These are phyloP conservation scores for Apophysomyces ossiformis DNA, from an alignment of 371 early-diverging fungal genomes.

Conservation along the genomic window DNA sequence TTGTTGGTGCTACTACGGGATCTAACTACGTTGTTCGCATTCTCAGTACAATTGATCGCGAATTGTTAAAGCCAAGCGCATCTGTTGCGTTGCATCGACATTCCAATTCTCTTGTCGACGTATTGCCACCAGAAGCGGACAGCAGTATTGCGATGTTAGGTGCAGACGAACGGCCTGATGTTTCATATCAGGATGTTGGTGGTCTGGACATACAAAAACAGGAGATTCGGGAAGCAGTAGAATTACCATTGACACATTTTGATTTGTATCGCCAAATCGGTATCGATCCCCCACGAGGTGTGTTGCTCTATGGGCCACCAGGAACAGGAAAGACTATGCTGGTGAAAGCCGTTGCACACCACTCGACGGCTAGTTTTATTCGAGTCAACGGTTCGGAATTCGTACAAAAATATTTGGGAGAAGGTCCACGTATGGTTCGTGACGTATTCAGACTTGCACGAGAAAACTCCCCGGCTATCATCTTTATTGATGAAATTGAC, in stretches of 20 bases:
- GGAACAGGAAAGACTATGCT: slow-evolving; percentile 99
- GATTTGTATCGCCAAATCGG: slow-evolving; percentile 99
- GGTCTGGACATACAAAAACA: slow-evolving; percentile 99
- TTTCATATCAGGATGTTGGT: slow-evolving; percentile 98
- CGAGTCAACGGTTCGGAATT: slow-evolving; percentile 99
- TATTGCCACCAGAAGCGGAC: slow-evolving; percentile 97
- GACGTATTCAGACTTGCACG: slow-evolving; percentile 99
- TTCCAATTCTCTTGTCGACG: slow-evolving; percentile 97
- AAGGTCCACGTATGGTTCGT: slow-evolving; percentile 99
- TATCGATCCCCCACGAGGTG: slow-evolving; percentile 98
- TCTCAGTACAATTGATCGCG: slow-evolving; percentile 97
- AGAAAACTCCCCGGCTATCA: slow-evolving; percentile 99
- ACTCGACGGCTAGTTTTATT: slow-evolving; percentile 99
- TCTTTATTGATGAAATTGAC: slow-evolving; percentile 99
- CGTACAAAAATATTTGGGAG: slow-evolving; percentile 99
- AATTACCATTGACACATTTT: slow-evolving; percentile 99
- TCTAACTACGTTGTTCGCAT: slow-evolving; percentile 97
- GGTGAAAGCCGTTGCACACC: slow-evolving; percentile 99
- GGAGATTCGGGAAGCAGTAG: slow-evolving; percentile 99
- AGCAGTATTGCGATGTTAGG: slow-evolving; percentile 96
- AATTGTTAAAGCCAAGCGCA: slow-evolving; percentile 96
- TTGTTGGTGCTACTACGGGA: slow-evolving; percentile 97
- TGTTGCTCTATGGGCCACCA: slow-evolving; percentile 98
- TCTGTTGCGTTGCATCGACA: slow-evolving; percentile 99
- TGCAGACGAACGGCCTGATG: slow-evolving; percentile 96